Evolutionary conservation across 306 rosid species (phyloP), one percentile per base, ranked within the genome.

Genomic region (Ziziphus jujuba): DNA sequence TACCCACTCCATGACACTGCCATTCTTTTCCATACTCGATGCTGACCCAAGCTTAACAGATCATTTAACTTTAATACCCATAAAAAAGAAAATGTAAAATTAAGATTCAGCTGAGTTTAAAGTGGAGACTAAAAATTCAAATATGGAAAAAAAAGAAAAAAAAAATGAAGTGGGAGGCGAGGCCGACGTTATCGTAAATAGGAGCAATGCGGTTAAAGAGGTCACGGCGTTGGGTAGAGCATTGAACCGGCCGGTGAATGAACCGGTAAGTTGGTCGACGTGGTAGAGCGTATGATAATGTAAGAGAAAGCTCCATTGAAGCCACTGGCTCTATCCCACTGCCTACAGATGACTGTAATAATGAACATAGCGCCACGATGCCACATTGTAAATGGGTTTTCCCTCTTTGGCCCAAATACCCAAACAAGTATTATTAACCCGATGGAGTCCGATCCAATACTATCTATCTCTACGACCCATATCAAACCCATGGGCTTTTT

Each of bases 11-110:
- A 90, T 0, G 97, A 90, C 7, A 90, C 89, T 0, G 96, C 75
- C 97, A 90, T 95, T 68, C 96, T 79, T 81, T 95, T 95, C 97
- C 96, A 88, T 51, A 87, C n/a, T 5, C 95, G 91, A 67, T 95
- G 96, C 79, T 95, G 96, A 50, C 97, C 96, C 76, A 95, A 68
- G 74, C 92, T 95, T 57, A 90, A 60, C 56, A 95, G 72, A 74
- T 88, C 99, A 66, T 88, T 87, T 66, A 91, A 72, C 96, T 91
- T 62, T 45, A n/a, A 34, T 8, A 16, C 20, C 55, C 14, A 24
- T 12, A 38, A 53, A 35, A 35, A 12, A 16, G 33, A n/a, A 44
- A 56, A 11, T 13, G 12, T 20, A 50, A 22, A 5, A 5, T 19
- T 16, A 25, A 17, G 22, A 21, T 31, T 16, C 9, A 47, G 25